Evolutionary conservation across 345 rosid species (phyloP).

Genomic region (Viola odorata): DNA sequence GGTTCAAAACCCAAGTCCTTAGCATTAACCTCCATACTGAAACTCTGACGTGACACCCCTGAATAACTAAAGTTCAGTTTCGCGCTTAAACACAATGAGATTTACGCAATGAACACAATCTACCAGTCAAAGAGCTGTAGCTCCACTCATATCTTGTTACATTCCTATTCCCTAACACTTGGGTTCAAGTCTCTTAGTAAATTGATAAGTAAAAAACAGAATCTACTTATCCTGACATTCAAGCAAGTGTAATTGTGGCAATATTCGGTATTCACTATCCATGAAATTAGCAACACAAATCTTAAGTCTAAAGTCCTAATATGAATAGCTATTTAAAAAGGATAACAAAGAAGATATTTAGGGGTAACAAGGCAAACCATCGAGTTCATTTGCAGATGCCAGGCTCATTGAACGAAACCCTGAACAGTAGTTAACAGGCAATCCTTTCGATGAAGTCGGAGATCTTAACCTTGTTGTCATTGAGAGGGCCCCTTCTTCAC

Average conservation of each 20-base stretch:
- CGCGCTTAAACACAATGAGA: slow-evolving; percentile 2
- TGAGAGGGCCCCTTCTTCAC: slow-evolving; percentile 96
- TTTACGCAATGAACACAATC: background rate
- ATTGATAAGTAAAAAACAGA: too few relatives aligned
- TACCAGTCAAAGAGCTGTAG: background rate
- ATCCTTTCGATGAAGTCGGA: slow-evolving; percentile 64
- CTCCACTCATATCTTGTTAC: too few relatives aligned
- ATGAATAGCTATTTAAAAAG: background rate
- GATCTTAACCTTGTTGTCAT: slow-evolving; percentile 85
- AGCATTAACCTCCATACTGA: slow-evolving; percentile 80
- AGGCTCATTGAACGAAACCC: slow-evolving; percentile 71
- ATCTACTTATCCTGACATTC: too few relatives aligned
- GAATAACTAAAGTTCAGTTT: slow-evolving; percentile 16
- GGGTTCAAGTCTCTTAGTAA: too few relatives aligned
- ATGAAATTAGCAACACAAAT: too few relatives aligned
- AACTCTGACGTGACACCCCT: slow-evolving; percentile 78
- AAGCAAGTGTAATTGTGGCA: too few relatives aligned
- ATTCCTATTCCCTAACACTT: too few relatives aligned
- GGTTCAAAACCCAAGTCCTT: slow-evolving; percentile 82
- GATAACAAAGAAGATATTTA: background rate
- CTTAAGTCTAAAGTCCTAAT: background rate
- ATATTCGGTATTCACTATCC: too few relatives aligned
- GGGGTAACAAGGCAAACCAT: slow-evolving; percentile 45
- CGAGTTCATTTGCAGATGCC: slow-evolving; percentile 62
- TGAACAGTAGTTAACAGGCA: slow-evolving; percentile 90